Base-by-base conservation (phyloP, 129 eudicot species). In the Flaveria linearis region DNA sequence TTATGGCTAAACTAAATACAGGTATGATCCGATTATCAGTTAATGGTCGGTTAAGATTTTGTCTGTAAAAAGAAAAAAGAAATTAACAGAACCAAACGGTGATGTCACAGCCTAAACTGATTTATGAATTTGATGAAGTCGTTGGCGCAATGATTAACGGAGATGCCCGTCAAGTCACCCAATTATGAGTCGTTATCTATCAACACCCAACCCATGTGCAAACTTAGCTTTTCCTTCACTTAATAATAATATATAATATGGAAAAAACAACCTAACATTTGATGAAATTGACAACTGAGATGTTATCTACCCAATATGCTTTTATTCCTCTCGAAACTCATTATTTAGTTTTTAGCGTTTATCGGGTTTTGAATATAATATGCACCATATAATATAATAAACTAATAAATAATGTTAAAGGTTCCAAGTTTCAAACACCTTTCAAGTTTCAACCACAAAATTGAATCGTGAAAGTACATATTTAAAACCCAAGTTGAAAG, bases 141-240 rank as follows among this genome's bases (percentile, higher is more conserved):
- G 30, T 78, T 11, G 56, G 51, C 63, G 13, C 20, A 69, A 68
- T 77, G 75, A 69, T 52, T 23, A 20, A 78, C 77, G 72, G 42
- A 71, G 77, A 71, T 71, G 77, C 45, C 7, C 12, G 16, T 73
- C 18, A 1, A 50, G 23, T 53, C 9, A 8, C 17, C 17, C 60
- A 53, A 53, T 53, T n/a, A n/a, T 39, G 78, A 63, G 78, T 80
- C 53, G 67, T 74, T 74, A 74, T 80, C 75, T 18, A 80, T 74
- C 36, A 49, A 7, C 60, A 3, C 17, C n/a, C 50, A 30, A 39
- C 76, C 71, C 82, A 78, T 78, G 77, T 78, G 82, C 82, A 60
- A 70, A 26, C 45, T 70, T 70, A 67, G 79, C 84, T 62, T 74
- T 57, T 11, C 39, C 52, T 28, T 73, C 63, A 57, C 16, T 20